A percentile compares a stretch with the other conserved stretches of the same genome.
Evolutionary conservation across 2,329 filamentous ascomycete genomes (phyloP).

Genomic region (Colletotrichum sp.): DNA sequence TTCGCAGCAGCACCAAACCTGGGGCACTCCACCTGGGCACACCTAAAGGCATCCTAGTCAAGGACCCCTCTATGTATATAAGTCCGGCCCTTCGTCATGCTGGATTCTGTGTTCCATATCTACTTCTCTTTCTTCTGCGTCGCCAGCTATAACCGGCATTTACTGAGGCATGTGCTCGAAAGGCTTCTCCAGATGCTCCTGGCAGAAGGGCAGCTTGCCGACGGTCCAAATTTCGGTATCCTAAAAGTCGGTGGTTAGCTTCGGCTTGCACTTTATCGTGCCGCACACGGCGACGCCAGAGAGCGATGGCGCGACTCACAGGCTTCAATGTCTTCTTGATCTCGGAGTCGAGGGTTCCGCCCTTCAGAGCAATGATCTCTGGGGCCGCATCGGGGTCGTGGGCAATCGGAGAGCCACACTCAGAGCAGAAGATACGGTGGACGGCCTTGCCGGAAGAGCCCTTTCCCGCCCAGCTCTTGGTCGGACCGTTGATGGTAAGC

Average conservation of each 20-base stretch:
- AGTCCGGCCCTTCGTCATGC: not conserved
- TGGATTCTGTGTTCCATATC: not conserved
- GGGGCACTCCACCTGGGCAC: not conserved
- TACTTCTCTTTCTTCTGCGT: not conserved
- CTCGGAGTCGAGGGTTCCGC: conserved; percentile 65
- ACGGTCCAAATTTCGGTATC: conserved; percentile 74
- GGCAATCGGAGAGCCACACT: conserved; percentile 73
- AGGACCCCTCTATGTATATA: not conserved
- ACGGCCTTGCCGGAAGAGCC: conserved; percentile 67
- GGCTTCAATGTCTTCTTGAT: conserved; percentile 73
- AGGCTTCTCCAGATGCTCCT: conserved; percentile 67
- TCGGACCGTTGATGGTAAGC: conserved; percentile 65
- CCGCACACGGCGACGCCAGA: not conserved
- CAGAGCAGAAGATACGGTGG: conserved; percentile 72
- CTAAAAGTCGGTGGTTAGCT: conserved; percentile 30
- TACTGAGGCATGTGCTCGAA: conserved; percentile 70
- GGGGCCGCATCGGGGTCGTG: conserved; percentile 75
- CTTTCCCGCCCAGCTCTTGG: conserved; percentile 67
- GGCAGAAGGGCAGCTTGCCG: conserved; percentile 72
- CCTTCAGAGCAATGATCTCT: conserved; percentile 73
- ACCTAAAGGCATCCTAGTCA: not conserved
- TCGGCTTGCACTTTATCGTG: not conserved
- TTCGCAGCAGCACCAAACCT: not conserved
- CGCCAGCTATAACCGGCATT: not conserved
- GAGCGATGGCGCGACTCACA: conserved; percentile 39